Base-by-base conservation (phyloP, 2,329 filamentous ascomycete species). In the Neofusicoccum cordaticola region DNA sequence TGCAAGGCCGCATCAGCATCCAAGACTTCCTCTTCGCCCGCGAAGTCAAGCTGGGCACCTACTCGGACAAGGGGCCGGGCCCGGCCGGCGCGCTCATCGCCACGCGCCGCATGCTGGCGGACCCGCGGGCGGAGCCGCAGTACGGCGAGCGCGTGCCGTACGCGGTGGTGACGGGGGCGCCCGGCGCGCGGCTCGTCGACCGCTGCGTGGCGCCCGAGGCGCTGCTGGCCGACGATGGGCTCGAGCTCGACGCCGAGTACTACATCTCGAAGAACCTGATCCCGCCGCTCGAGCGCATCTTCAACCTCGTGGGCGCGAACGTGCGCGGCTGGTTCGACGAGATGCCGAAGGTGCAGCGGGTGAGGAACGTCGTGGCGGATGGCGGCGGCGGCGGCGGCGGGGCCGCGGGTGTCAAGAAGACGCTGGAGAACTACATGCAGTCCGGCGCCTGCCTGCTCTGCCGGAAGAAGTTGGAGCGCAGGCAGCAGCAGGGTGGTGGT, bases 221-320 rank as follows among this genome's bases (percentile, higher is more conserved):
- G 9, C 82, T 98, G 3, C 83, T 98, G 1, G 81, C 86, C 62
- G 91, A 91, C 68, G 87, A 91, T 22, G 86, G 94, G 70, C 85
- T 90, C 58, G 88, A 92, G 70, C 85, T 99, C 17, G 95, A 99
- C 72, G 89, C 93, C 0, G 93, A 97, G 70, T 99, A 99, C 78
- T 99, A 99, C 80, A 98, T 99, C 71, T 87, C 86, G 17, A 98
- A 97, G 80, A 98, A 97, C 74, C 75, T 99, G 8, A 96, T 99
- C 57, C 95, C 95, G 5, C 95, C 95, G 0, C 84, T 99, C 0
- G 94, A 98, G 77, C 89, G 95, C 34, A 97, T 99, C 68, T 97
- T 99, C 81, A 97, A 95, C 72, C 88, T 99, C 2, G 91, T 98
- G 2, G 95, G 95, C 6, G 95, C 93, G 37, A 96, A 95, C 74